Evolutionary conservation across 371 early-diverging fungal species (phyloP), one percentile per base, ranked within the genome.

Genomic region (Actinomortierella wolfii): DNA sequence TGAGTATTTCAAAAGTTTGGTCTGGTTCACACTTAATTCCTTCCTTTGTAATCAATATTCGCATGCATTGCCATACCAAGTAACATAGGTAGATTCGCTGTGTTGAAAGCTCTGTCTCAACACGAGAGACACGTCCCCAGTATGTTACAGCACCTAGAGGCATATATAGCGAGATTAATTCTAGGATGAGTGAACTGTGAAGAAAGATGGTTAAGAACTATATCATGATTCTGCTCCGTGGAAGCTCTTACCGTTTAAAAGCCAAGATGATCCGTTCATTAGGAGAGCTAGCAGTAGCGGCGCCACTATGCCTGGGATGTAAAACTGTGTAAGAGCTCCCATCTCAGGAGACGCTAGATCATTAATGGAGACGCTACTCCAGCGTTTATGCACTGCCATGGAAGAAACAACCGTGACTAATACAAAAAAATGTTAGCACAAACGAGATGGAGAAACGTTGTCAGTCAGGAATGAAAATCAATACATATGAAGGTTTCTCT

Each of bases 71-170:
- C 24, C 7, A 47, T 61, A 67, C 67, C 50, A 67, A 20, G 44
- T 57, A 52, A 11, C 52, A 26, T 23, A 49, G 53, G 57, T 48
- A 67, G 43, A 21, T 51, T 46, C 54, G 54, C 45, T 61, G 61
- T 18, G 42, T 61, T 25, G 47, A 24, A 5, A 67, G 54, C 29
- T 67, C 67, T 18, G 57, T 61, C 40, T 61, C 52, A 4, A 20
- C 43, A 28, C 61, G 60, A 11, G 67, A 67, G 17, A 67, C 54
- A 1, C 48, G 57, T 1, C 61, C 61, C 61, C 67, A 67, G 45
- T 46, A 49, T n/a, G 56, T 54, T 6, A 34, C 34, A 34, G 11
- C 34, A 4, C 11, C 34, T 34, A 34, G 7, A 11, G 11, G 4
- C 4, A 34, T 4, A 34, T 4, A 34, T 11, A 34, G 34, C 7